phyloP scores from a whole-genome alignment of 306 rosid genomes.

The Sphenostylis stenocarpa region DNA sequence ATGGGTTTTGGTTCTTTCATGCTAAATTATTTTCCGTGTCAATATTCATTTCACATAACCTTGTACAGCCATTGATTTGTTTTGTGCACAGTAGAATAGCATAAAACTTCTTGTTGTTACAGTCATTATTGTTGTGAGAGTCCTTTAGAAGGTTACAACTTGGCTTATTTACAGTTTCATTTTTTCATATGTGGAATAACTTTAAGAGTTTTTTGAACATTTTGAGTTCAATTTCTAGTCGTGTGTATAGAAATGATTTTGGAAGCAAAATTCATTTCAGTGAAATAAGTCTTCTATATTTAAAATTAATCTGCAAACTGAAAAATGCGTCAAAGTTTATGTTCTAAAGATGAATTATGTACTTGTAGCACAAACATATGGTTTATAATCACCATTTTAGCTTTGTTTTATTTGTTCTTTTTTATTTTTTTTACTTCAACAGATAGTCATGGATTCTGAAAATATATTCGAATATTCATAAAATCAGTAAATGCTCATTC shows the following conservation, averaged over 20 bases:
- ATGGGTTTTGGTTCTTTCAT: constrained; percentile 33
- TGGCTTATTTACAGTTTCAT: too few species aligned
- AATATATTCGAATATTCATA: background rate
- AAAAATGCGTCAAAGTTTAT: background rate
- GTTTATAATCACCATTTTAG: background rate
- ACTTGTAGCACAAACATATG: background rate
- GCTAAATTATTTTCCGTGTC: constrained; percentile 25
- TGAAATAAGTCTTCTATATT: too few species aligned
- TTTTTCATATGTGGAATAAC: too few species aligned
- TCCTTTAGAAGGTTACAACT: too few species aligned
- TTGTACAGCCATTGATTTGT: constrained; percentile 20
- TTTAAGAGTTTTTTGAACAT: too few species aligned
- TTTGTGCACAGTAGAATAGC: constrained; percentile 24
- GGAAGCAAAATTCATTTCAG: too few species aligned
- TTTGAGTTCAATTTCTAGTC: too few species aligned
- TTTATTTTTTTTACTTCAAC: background rate
- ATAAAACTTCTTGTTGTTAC: constrained; percentile 5
- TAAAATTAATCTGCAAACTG: background rate
- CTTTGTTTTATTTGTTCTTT: background rate
- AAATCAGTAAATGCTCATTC: too few species aligned
- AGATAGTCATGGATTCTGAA: background rate
- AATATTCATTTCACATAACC: constrained; percentile 17
- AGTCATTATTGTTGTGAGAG: constrained; percentile 8
- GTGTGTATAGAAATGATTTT: too few species aligned
- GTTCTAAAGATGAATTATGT: background rate